A percentile compares a stretch with the other conserved stretches of the same genome.
phyloP scores from a whole-genome alignment of 1,284 basidiomycete species.

The Microbotryum scabiosae region DNA sequence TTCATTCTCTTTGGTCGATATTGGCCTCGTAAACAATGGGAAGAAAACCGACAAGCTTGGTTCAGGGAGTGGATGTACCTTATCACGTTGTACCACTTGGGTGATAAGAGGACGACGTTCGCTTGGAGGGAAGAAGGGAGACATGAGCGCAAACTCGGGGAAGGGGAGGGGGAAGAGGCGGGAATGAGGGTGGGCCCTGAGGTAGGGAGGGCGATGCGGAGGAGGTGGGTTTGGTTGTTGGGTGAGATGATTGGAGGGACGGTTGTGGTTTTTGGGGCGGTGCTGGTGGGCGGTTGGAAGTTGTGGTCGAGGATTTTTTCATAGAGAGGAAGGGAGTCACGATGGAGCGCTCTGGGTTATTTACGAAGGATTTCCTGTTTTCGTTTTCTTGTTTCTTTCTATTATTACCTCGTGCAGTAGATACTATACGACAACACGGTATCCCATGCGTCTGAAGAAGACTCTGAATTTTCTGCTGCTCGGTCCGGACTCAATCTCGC shows the following conservation, averaged over 20 bases:
- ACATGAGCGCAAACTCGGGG: conserved; percentile 24
- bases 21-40: conserved; percentile 21
- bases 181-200: conserved; percentile 7
- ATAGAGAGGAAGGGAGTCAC: too few species aligned
- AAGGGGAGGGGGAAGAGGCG: conserved; percentile 23
- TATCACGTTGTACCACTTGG: conserved; percentile 31
- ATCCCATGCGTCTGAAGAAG: too few species aligned
- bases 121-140: conserved; percentile 22
- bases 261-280: neutral
- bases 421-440: too few species aligned
- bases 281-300: too few species aligned
- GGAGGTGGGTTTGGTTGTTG: conserved; percentile 1
- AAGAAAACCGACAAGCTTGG: conserved; percentile 15
- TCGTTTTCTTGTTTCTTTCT: too few species aligned
- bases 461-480: too few species aligned
- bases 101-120: conserved; percentile 29
- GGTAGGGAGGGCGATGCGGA: neutral
- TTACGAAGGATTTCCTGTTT: too few species aligned
- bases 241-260: neutral
- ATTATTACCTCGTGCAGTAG: too few species aligned
- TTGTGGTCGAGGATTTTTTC: too few species aligned
- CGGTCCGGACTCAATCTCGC: too few species aligned
- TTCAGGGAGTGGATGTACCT: conserved; percentile 24
- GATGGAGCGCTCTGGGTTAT: too few species aligned
- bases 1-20: conserved; percentile 20